These are phyloP conservation scores for Elaphomyces granulatus DNA, from an alignment of 495 filamentous ascomycete species.

Conservation along the genomic window DNA sequence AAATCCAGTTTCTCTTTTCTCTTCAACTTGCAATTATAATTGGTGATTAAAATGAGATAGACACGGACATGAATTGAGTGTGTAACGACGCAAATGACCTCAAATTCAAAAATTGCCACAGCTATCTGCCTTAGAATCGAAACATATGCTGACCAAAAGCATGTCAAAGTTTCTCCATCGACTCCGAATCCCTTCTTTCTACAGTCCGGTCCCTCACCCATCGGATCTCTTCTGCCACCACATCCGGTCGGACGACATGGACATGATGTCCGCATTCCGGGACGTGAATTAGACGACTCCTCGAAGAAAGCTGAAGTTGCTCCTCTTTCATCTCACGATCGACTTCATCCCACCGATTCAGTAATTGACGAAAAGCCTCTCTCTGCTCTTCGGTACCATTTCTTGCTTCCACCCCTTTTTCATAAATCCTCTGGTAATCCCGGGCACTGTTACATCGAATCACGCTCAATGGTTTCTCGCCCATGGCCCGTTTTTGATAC, in stretches of 20 bases:
- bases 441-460: slow-evolving; percentile 19
- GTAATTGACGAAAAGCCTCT: slow-evolving; percentile 16
- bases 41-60: too few relatives aligned
- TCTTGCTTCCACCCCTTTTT: slow-evolving; percentile 17
- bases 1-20: too few relatives aligned
- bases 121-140: too few relatives aligned
- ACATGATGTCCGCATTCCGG: slow-evolving; percentile 37
- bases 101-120: too few relatives aligned
- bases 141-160: too few relatives aligned
- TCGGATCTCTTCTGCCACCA: slow-evolving; percentile 29
- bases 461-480: slow-evolving; percentile 23
- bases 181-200: too few relatives aligned
- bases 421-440: slow-evolving; percentile 23
- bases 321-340: slow-evolving; percentile 30
- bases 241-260: slow-evolving; percentile 31
- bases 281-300: slow-evolving; percentile 22
- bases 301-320: slow-evolving; percentile 27
- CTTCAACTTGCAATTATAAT: too few relatives aligned
- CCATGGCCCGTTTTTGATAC: slow-evolving; percentile 17
- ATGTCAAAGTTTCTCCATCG: too few relatives aligned
- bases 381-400: slow-evolving; percentile 21
- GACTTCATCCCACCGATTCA: slow-evolving; percentile 23
- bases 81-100: too few relatives aligned
- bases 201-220: too few relatives aligned
- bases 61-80: too few relatives aligned